These are phyloP conservation scores for Syzygium aqueum DNA, from an alignment of 345 rosid genomes.

Conservation along the genomic window DNA sequence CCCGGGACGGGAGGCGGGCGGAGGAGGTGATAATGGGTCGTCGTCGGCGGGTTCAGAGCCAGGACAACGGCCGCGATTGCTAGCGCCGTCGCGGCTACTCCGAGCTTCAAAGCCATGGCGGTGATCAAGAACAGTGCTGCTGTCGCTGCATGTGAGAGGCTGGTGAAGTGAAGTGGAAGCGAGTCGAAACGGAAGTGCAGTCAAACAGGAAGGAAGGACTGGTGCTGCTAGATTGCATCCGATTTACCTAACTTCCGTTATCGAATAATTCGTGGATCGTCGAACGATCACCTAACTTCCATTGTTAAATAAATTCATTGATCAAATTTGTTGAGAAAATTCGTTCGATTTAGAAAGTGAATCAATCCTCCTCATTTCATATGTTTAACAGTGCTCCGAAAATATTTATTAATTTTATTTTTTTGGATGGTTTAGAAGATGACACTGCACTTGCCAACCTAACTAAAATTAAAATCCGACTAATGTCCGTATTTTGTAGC, in stretches of 20 bases:
- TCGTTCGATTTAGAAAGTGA: too few relatives aligned
- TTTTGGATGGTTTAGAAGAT: not conserved
- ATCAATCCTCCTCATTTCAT: too few relatives aligned
- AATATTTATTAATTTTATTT: too few relatives aligned
- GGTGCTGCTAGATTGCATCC: not conserved
- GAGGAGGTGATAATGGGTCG: not conserved
- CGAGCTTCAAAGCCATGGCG: constrained; percentile 6
- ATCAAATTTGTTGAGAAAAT: too few relatives aligned
- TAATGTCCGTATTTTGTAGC: too few relatives aligned
- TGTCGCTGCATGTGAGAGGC: not conserved
- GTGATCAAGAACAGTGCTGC: not conserved
- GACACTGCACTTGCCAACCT: fast-evolving
- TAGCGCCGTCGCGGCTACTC: not conserved
- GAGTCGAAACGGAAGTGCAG: not conserved
- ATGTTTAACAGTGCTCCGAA: too few relatives aligned
- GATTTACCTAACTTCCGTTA: too few relatives aligned
- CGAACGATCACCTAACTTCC: not conserved
- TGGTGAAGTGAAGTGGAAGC: not conserved
- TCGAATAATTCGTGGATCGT: too few relatives aligned
- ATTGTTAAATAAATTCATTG: too few relatives aligned
- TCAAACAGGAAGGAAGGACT: not conserved
- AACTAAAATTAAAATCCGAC: not conserved
- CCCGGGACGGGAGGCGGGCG: constrained; percentile 7
- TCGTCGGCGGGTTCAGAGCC: not conserved
- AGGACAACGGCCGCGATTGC: not conserved